Percentiles rank a stretch among this genome's conserved stretches.
These are phyloP conservation scores for Phytophthora vignae DNA, from an alignment of 352 stramenopile genomes.

Conservation along the genomic window DNA sequence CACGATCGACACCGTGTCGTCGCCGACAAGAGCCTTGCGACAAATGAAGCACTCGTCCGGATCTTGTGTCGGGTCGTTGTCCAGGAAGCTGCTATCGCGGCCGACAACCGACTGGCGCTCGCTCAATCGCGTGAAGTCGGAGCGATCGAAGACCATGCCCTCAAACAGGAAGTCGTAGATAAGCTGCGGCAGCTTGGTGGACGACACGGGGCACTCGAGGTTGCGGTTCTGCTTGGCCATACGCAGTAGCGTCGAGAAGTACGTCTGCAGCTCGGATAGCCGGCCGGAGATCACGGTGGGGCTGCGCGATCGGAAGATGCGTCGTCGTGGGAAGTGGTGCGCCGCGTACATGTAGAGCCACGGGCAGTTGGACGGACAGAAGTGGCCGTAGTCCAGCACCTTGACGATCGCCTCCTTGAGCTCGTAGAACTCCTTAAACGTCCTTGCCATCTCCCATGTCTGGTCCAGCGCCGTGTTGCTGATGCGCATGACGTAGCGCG, in stretches of 20 bases:
- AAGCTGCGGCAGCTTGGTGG: slow-evolving; percentile 67
- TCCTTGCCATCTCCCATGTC: slow-evolving; percentile 84
- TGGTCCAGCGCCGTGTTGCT: slow-evolving; percentile 69
- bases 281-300: slow-evolving; percentile 69
- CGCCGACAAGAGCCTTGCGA: slow-evolving; percentile 45
- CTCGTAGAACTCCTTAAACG: slow-evolving; percentile 83
- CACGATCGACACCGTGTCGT: slow-evolving; percentile 49
- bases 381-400: slow-evolving; percentile 79
- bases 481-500: slow-evolving; percentile 84
- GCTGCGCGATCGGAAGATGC: slow-evolving; percentile 76
- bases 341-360: slow-evolving; percentile 87
- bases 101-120: slow-evolving; percentile 51
- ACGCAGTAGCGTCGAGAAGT: slow-evolving; percentile 69
- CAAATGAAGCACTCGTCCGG: slow-evolving; percentile 72
- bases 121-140: slow-evolving; percentile 73
- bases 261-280: slow-evolving; percentile 69
- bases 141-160: slow-evolving; percentile 81
- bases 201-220: slow-evolving; percentile 66
- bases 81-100: slow-evolving; percentile 41
- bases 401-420: slow-evolving; percentile 71
- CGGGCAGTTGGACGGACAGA: slow-evolving; percentile 82
- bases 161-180: slow-evolving; percentile 86
- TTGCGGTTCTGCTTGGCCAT: slow-evolving; percentile 72
- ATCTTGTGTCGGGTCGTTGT: slow-evolving; percentile 43
- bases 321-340: slow-evolving; percentile 81